Evolutionary conservation across 805 yeast species (phyloP), one percentile per base, ranked within the genome.

Genomic region (Ogataea corticis): DNA sequence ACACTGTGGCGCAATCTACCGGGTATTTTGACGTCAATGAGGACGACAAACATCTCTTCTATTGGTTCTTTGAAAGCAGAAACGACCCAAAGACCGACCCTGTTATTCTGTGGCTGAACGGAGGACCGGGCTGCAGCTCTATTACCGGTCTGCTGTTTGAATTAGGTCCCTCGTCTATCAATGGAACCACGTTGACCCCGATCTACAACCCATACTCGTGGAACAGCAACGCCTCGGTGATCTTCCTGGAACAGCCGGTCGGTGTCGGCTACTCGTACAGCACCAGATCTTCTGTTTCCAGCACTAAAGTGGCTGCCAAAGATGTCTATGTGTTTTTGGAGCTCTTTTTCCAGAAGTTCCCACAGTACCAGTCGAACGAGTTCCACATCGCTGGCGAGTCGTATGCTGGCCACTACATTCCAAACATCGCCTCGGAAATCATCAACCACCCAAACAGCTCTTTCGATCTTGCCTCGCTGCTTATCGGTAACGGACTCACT

Each of bases 111-210:
- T 90, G 97, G 96, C 75, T 89, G 62, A 89, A 89, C 62, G 97
- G 97, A 56, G 97, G 97, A 14, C 96, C 97, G 35, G 97, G 97
- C 3, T 89, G 96, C 69, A 86, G 95, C 13, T 87, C 96, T 10
- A 68, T 87, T 68, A 87, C 95, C 12, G 96, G 96, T 0, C 75
- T 87, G 54, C 85, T 88, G 62, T 87, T 87, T 63, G 96, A 89
- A 64, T 75, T 88, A 57, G 96, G 96, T 23, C 92, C 96, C 13
- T 75, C 95, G 2, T 73, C 82, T 17, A 81, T 88, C 50, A 48
- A 58, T 36, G 77, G 73, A 47, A 65, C 77, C 33, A 78, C 84
- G 21, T 63, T 82, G 48, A 76, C 77, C 57, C 91, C 91, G 17
- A 73, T 76, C 33, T 68, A 69, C 67, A 88, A 88, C 70, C 90